Conservation (phyloP, 2,329 filamentous ascomycete species). For the Teratosphaeriaceae sp. region DNA sequence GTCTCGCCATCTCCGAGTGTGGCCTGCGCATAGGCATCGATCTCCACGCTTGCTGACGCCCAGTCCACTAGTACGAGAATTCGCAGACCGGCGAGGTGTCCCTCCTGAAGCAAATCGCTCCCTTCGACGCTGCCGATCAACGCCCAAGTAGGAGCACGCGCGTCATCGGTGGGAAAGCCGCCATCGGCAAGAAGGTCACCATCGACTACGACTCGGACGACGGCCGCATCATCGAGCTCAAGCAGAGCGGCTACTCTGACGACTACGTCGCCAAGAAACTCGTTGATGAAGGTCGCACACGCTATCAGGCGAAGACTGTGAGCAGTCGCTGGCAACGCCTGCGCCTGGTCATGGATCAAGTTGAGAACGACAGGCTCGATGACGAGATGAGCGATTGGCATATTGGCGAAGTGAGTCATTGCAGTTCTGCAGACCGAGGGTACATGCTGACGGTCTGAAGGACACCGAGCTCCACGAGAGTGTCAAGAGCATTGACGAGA, state of each 20-base stretch:
- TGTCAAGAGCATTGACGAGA: conserved; percentile 36
- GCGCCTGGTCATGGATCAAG: conserved; percentile 35
- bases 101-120: neutral
- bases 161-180: conserved; percentile 35
- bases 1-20: neutral
- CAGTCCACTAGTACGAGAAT: conserved; percentile 9
- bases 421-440: neutral
- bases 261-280: conserved; percentile 39
- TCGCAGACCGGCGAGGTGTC: conserved; percentile 12
- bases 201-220: conserved; percentile 43
- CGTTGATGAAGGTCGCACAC: conserved; percentile 34
- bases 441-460: conserved; percentile 23
- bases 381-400: conserved; percentile 45
- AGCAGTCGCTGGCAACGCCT: conserved; percentile 42
- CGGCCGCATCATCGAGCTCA: conserved; percentile 39
- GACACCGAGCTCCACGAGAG: conserved; percentile 39
- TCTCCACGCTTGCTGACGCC: too few relatives aligned
- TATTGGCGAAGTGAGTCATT: conserved; percentile 38
- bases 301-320: conserved; percentile 43
- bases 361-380: conserved; percentile 40
- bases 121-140: neutral
- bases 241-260: conserved; percentile 37
- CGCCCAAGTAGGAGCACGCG: conserved; percentile 10
- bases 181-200: conserved; percentile 37
- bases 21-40: too few relatives aligned